A percentile compares a stretch with the other conserved stretches of the same genome.
Conservation (phyloP, 495 filamentous ascomycete genomes). For the Parathielavia appendiculata region DNA sequence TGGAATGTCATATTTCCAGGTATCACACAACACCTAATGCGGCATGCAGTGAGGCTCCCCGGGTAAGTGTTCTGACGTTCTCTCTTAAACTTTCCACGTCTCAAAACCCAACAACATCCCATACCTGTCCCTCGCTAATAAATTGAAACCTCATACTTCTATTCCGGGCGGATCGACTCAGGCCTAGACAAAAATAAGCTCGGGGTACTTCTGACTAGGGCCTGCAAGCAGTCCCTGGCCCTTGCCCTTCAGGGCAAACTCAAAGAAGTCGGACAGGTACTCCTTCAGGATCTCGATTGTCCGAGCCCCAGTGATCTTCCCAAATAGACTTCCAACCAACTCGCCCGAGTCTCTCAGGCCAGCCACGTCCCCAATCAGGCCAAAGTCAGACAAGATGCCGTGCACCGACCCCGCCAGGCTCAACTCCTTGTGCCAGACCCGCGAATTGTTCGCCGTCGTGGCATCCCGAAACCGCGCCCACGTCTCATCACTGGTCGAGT, state of each 20-base stretch:
- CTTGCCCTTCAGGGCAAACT: neutral
- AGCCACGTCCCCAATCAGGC: neutral
- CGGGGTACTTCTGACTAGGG: neutral
- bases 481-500: neutral
- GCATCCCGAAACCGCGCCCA: conserved; percentile 1
- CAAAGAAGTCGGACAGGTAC: conserved; percentile 4
- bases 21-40: too few relatives aligned
- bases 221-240: neutral
- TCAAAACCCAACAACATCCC: too few relatives aligned
- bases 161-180: too few relatives aligned
- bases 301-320: neutral
- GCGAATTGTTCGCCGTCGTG: neutral
- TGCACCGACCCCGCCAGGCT: conserved; percentile 1
- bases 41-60: too few relatives aligned
- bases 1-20: too few relatives aligned
- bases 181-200: neutral
- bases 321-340: neutral
- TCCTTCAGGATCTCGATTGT: neutral
- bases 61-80: too few relatives aligned
- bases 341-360: conserved; percentile 1
- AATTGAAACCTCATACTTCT: too few relatives aligned
- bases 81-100: too few relatives aligned
- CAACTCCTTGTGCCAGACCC: conserved; percentile 1
- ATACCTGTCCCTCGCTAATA: too few relatives aligned
- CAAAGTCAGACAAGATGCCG: conserved; percentile 1